phyloP scores from a whole-genome alignment of 345 rosid genomes.

The Mangifera indica region DNA sequence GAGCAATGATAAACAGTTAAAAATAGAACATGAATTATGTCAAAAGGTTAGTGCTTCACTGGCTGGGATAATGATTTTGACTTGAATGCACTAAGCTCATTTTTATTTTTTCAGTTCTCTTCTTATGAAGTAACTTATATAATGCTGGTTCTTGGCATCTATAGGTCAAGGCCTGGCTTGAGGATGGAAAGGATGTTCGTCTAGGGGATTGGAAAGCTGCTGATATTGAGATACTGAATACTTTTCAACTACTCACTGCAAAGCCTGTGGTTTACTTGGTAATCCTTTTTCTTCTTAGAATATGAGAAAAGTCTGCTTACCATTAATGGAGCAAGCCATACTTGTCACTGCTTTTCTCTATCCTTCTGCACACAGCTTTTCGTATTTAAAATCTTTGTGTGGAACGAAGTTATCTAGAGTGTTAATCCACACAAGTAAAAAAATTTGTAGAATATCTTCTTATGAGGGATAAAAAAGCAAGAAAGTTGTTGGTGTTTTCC shows the following conservation, averaged over 20 bases:
- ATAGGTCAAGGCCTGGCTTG: conserved; percentile 81
- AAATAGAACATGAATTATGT: conserved; percentile 72
- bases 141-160: conserved; percentile 20
- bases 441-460: not conserved
- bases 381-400: not conserved
- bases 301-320: not conserved
- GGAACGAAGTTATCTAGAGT: not conserved
- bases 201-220: conserved; percentile 98
- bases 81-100: not conserved
- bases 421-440: not conserved
- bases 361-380: not conserved
- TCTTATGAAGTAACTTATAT: not conserved
- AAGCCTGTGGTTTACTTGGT: conserved; percentile 98
- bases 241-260: conserved; percentile 93
- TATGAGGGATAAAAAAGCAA: not conserved
- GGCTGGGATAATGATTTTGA: not conserved
- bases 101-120: not conserved
- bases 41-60: conserved; percentile 43
- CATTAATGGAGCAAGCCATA: not conserved
- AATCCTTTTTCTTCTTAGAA: conserved; percentile 9
- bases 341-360: not conserved
- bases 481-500: conserved; percentile 1
- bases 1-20: conserved; percentile 95
- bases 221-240: conserved; percentile 87
- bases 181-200: conserved; percentile 83